Evolutionary conservation across 768 basidiomycete genomes (phyloP).

Genomic region (Dacryopinax primogenitus): DNA sequence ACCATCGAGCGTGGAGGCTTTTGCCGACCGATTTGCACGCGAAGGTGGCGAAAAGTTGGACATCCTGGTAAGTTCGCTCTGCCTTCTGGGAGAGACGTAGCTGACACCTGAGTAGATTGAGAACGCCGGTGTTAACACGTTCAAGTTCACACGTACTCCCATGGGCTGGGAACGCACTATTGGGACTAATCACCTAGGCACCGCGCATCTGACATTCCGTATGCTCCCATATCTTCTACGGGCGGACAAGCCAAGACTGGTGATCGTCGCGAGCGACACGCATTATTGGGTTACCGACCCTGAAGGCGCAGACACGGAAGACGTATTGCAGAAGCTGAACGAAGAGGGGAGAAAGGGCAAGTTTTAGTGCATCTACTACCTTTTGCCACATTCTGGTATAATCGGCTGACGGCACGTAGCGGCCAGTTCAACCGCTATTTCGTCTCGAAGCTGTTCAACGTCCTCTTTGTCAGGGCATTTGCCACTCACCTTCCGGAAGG

Average conservation of each 20-base stretch:
- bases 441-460: conserved; percentile 4
- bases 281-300: conserved; percentile 25
- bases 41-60: conserved; percentile 28
- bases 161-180: conserved; percentile 42
- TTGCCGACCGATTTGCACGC: conserved; percentile 27
- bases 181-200: conserved; percentile 38
- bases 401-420: neutral
- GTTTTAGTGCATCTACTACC: neutral
- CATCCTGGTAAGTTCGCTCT: conserved; percentile 24
- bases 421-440: neutral
- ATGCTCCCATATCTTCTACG: conserved; percentile 34
- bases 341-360: neutral
- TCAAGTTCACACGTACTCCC: conserved; percentile 21
- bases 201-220: conserved; percentile 31
- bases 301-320: conserved; percentile 18
- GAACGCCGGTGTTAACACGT: conserved; percentile 29
- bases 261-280: conserved; percentile 35
- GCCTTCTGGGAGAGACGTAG: neutral
- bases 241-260: conserved; percentile 30
- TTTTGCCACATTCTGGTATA: neutral
- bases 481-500: neutral
- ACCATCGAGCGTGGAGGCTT: conserved; percentile 33
- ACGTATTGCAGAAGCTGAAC: conserved; percentile 27
- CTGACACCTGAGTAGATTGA: conserved; percentile 20
- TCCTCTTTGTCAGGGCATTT: neutral